Base-by-base conservation (phyloP, 2,329 filamentous ascomycete genomes). In the Pezicula carpinea region DNA sequence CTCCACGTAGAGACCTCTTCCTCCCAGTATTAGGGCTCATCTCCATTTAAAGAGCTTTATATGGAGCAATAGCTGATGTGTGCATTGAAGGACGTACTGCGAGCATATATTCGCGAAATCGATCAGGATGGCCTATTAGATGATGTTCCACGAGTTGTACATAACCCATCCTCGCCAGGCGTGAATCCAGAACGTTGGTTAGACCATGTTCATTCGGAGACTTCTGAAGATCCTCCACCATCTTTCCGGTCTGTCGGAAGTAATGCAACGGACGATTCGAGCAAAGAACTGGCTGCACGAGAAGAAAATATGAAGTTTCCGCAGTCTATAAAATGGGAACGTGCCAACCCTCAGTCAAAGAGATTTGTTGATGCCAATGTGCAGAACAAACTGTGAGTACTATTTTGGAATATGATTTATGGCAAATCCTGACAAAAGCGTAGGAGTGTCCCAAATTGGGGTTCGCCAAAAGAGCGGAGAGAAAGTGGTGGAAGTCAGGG, bases 31-130 rank as follows among this genome's bases (percentile, higher is more conserved):
- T n/a, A n/a, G n/a, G n/a, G n/a, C n/a, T n/a, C n/a, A n/a, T n/a
- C n/a, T n/a, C n/a, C n/a, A n/a, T n/a, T n/a, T n/a, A 32, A 23
- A 17, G 7, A 18, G 31, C 39, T 51, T 22, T 50, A n/a, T 18
- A n/a, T 47, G 19, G 40, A 18, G 42, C 54, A 10, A 32, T 45
- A 39, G 26, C 18, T 47, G 35, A 21, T 42, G n/a, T 55, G 62
- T 48, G 60, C 47, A 29, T 38, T 43, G 35, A 38, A 83, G 80
- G 76, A 81, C 53, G 69, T 81, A 8, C 64, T 82, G 19, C 71
- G 77, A 51, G 77, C 79, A 17, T 82, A 83, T 56, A 80, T 83
- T 35, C 75, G 76, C 31, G 75, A 80, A 56, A 71, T 83, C 51
- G 75, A 80, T 52, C 71, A 76, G 34, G 68, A 76, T 46, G 75